Evolutionary conservation across 306 rosid genomes (phyloP), one percentile per base, ranked within the genome.

Genomic region (Arachis stenosperma): DNA sequence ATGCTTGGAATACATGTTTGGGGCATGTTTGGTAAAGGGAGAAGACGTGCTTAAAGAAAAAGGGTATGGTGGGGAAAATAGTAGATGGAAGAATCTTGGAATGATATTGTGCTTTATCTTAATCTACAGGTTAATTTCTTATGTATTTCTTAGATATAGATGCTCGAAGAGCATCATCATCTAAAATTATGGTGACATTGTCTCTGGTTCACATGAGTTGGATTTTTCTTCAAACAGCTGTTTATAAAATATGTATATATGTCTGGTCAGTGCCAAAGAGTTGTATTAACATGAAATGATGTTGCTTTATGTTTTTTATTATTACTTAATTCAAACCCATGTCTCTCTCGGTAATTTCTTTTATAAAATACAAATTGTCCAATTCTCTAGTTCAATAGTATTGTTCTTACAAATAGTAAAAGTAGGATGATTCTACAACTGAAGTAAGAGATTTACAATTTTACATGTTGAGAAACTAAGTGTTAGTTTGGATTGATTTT

Each of bases 1-100:
- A 82, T 91, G 97, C 78, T 71, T 88, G 84, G 88, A 89, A 82
- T 76, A 74, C 75, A 73, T 91, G 81, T 91, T 91, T 47, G 97
- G 86, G 50, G 83, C 74, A 64, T 91, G 97, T 46, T 56, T 69
- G 65, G 82, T 87, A 77, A 87, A 72, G 3, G 88, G 88, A 15
- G 88, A 87, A 51, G 86, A 87, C 60, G 76, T 88, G 59, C 78
- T 87, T 6, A 83, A 80, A 67, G 90, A 88, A 67, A 89, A 74
- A 75, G 88, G 94, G 9, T 86, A 87, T 5, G 97, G 88, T 0
- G 92, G 79, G 43, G 86, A 87, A 9, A 84, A 83, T 44, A 84
- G 88, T 42, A 65, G 85, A 79, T 87, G 90, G 95, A 85, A 83
- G 75, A 91, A 87, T 72, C 83, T 87, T 39, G 79, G 77, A 69